A percentile compares a stretch with the other conserved stretches of the same genome.
These are phyloP conservation scores for Trichoderma gracile DNA, from an alignment of 2,329 filamentous ascomycete species.

Conservation along the genomic window DNA sequence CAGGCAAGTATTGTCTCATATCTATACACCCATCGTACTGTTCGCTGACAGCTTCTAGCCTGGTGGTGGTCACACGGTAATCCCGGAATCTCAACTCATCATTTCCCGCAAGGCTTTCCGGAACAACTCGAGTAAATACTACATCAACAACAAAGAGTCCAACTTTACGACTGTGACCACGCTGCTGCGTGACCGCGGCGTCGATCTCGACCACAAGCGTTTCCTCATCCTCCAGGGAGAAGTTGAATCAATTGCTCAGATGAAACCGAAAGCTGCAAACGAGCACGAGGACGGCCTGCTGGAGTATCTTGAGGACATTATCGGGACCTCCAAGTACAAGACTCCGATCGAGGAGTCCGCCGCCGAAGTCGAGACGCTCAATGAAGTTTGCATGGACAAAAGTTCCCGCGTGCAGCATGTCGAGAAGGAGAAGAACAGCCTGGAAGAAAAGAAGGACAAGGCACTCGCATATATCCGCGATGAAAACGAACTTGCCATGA, in stretches of 20 bases:
- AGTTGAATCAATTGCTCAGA: slow-evolving; percentile 97
- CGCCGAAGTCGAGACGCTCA: slow-evolving; percentile 83
- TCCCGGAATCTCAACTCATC: slow-evolving; percentile 81
- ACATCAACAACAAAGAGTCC: slow-evolving; percentile 86
- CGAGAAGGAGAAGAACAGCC: slow-evolving; percentile 89
- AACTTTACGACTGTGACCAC: slow-evolving; percentile 92
- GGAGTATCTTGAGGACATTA: slow-evolving; percentile 97
- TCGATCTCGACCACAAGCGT: slow-evolving; percentile 96
- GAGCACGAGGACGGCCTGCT: slow-evolving; percentile 96
- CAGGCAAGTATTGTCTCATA: slow-evolving; percentile 50
- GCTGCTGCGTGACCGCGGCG: slow-evolving; percentile 80
- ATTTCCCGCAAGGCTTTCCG: slow-evolving; percentile 94
- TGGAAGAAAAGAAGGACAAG: slow-evolving; percentile 97
- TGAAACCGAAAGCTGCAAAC: slow-evolving; percentile 94
- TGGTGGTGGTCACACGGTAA: slow-evolving; percentile 70
- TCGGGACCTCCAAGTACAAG: slow-evolving; percentile 98
- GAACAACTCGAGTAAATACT: slow-evolving; percentile 98
- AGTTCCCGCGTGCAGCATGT: slow-evolving; percentile 94
- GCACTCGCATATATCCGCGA: slow-evolving; percentile 85
- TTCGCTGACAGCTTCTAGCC: slow-evolving; percentile 49
- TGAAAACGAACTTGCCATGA: slow-evolving; percentile 87
- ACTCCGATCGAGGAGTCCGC: slow-evolving; percentile 93
- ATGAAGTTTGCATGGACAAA: slow-evolving; percentile 94
- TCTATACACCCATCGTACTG: neutral
- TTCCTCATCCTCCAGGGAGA: slow-evolving; percentile 97